A percentile compares a stretch with the other conserved stretches of the same genome.
phyloP scores from a whole-genome alignment of 2,329 filamentous ascomycete genomes.

The Tolypocladium amazonense region DNA sequence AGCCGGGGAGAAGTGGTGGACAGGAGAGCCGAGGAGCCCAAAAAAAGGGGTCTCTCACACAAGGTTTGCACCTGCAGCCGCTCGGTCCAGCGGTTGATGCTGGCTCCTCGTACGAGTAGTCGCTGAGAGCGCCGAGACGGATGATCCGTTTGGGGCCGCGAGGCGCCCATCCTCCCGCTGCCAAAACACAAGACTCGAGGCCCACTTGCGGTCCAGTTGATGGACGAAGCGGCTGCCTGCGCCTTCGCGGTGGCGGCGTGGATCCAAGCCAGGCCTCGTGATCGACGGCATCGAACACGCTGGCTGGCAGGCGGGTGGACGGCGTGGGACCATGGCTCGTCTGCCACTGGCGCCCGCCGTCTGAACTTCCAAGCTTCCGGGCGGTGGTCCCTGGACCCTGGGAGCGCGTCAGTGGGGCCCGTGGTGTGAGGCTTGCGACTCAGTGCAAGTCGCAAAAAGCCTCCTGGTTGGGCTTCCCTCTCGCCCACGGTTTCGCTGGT shows the following conservation, averaged over 20 bases:
- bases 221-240: background rate
- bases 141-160: background rate
- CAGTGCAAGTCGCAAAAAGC: background rate
- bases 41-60: background rate
- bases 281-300: background rate
- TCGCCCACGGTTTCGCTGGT: background rate
- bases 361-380: background rate
- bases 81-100: background rate
- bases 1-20: background rate
- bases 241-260: background rate
- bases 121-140: background rate
- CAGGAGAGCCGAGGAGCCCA: background rate
- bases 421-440: background rate
- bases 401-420: slow-evolving; percentile 3
- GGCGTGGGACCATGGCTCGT: background rate
- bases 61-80: background rate
- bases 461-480: background rate
- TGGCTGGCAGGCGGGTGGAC: background rate
- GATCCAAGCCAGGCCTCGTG: background rate
- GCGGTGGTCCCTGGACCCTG: slow-evolving; percentile 3
- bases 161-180: background rate
- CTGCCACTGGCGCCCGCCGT: background rate
- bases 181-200: background rate
- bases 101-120: background rate
- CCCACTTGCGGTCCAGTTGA: background rate